Conservation (phyloP, 2,329 filamentous ascomycete species). For the Botrytis pseudocinerea region DNA sequence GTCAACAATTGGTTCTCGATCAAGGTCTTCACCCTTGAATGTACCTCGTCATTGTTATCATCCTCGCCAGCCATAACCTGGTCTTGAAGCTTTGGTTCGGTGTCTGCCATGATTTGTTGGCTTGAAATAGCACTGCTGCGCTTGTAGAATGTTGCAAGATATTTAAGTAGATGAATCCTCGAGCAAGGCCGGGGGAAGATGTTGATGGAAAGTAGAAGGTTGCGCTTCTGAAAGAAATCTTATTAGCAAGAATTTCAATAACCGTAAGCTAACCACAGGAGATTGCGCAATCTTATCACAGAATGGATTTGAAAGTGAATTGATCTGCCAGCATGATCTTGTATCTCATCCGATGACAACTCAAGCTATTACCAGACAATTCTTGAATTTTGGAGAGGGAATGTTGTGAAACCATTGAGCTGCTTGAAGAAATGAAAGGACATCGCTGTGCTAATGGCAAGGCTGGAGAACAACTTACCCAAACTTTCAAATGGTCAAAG, state of each 20-base stretch:
- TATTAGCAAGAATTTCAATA: conserved; percentile 10
- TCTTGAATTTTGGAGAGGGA: neutral
- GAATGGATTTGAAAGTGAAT: conserved; percentile 9
- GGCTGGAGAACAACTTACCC: neutral
- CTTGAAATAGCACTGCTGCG: neutral
- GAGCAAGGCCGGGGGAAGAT: neutral
- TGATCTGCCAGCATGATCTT: conserved; percentile 4
- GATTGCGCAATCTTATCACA: neutral
- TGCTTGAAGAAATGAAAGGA: neutral
- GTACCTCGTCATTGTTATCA: conserved; percentile 41
- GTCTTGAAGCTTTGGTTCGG: conserved; percentile 35
- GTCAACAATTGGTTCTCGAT: conserved; percentile 16
- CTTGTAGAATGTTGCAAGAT: neutral
- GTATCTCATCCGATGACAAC: neutral
- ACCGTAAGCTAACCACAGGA: neutral
- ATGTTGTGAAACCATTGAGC: neutral
- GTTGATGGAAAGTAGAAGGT: neutral
- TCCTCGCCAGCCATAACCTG: conserved; percentile 37
- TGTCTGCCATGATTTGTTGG: conserved; percentile 35
- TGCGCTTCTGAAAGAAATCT: conserved; percentile 12
- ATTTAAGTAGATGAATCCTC: neutral
- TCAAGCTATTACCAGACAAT: neutral
- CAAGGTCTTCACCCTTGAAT: neutral
- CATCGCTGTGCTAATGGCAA: neutral
- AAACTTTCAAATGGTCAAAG: neutral